Percentiles rank a stretch among this genome's conserved stretches.
These are phyloP conservation scores for Zoysia japonica DNA, from an alignment of 176 grass and related monocot species.

Conservation along the genomic window DNA sequence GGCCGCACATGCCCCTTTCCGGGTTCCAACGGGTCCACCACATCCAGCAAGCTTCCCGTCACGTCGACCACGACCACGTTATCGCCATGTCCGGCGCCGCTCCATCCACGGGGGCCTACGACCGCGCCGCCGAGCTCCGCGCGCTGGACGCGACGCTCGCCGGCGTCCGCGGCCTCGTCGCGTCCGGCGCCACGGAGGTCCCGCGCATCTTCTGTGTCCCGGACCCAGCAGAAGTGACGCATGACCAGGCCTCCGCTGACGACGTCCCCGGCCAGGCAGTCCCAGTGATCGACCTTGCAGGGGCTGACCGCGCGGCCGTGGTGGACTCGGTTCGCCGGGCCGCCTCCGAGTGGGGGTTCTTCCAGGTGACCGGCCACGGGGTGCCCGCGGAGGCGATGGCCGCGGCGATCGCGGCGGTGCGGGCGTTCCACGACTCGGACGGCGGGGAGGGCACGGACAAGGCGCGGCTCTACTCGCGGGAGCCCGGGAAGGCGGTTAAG, in stretches of 20 bases:
- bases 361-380: slow-evolving; percentile 59
- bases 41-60: background rate
- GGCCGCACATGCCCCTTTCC: no score
- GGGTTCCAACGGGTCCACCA: no score
- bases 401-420: slow-evolving; percentile 9
- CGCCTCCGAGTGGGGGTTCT: slow-evolving; percentile 51
- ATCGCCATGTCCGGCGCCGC: background rate
- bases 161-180: slow-evolving; percentile 64
- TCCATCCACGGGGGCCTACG: background rate
- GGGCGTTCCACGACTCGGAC: slow-evolving; percentile 51
- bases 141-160: slow-evolving; percentile 61
- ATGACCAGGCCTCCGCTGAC: no score
- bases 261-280: background rate
- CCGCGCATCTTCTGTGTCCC: slow-evolving; percentile 56
- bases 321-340: slow-evolving; percentile 29
- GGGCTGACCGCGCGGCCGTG: background rate
- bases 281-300: slow-evolving; percentile 40
- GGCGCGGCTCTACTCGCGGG: slow-evolving; percentile 59
- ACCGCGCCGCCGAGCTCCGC: slow-evolving; percentile 51
- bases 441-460: slow-evolving; percentile 42
- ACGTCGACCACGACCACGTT: no score
- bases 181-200: slow-evolving; percentile 31
- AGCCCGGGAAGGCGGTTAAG: slow-evolving; percentile 44
- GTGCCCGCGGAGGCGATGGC: slow-evolving; percentile 26
- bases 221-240: background rate